Base-by-base conservation (phyloP, 495 filamentous ascomycete genomes). In the Hypoxylon intermedium region DNA sequence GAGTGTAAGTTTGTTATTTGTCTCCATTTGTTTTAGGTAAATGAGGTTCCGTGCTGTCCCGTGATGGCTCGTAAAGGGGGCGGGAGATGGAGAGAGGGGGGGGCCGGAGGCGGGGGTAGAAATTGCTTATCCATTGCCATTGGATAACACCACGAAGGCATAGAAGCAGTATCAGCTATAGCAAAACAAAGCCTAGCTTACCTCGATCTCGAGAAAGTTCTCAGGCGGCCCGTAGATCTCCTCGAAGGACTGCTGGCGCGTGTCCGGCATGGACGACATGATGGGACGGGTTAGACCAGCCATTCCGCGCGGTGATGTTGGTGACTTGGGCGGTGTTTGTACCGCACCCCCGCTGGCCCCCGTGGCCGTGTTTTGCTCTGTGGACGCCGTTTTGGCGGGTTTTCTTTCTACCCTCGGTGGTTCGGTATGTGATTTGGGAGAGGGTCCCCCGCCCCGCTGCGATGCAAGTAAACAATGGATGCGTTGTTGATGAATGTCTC, bases 181-280 rank as follows among this genome's bases (percentile, higher is more conserved):
- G 24, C 40, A 9, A 7, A 30, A 19, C 15, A 34, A 36, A 30
- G 26, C 72, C 81, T n/a, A n/a, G 58, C 65, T 5, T 65, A 97
- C 94, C 77, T 98, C 95, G 40, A 98, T 95, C 79, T 98, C 94
- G 31, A 98, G 83, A 72, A 97, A 97, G 77, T 98, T 98, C 83
- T 98, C 94, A 12, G 95, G 94, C 11, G 93, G 93, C 3, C 93
- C 94, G 74, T 98, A 98, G 72, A 98, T 96, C 83, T 98, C 94
- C 77, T 98, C 94, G 70, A 96, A 98, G 67, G 87, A 92, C 81
- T 98, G 94, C 72, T 88, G 85, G 60, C 93, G 90, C 67, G 87
- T 87, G 74, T 91, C 89, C 11, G 89, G 89, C 77, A 93, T 87
- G 53, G 89, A 86, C 77, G 90, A 87, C 88, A 92, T 87, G 58